These are phyloP conservation scores for Debaryomyces psychrophilus DNA, from an alignment of 1,139 yeast genomes.

Conservation along the genomic window DNA sequence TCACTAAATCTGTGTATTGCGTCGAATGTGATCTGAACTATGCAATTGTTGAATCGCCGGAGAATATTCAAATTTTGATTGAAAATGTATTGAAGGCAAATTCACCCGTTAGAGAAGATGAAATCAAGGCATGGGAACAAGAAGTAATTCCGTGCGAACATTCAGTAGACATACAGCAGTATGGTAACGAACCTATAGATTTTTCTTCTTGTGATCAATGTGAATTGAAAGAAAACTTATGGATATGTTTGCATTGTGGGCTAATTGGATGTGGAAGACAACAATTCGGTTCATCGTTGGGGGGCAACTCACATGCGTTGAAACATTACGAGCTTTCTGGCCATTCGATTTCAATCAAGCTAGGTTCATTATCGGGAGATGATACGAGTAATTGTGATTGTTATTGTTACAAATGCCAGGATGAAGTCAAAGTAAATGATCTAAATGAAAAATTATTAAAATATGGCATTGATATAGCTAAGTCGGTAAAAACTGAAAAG, in stretches of 20 bases:
- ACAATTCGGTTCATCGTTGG: constrained; percentile 84
- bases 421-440: constrained; percentile 78
- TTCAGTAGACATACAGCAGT: constrained; percentile 55
- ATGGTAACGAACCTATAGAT: constrained; percentile 28
- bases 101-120: constrained; percentile 68
- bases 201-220: constrained; percentile 62
- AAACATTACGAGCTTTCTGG: constrained; percentile 57
- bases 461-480: constrained; percentile 71
- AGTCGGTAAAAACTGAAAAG: constrained; percentile 72
- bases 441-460: constrained; percentile 52
- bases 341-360: constrained; percentile 85
- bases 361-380: constrained; percentile 82
- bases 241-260: constrained; percentile 94
- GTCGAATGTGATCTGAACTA: constrained; percentile 28
- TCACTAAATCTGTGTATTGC: constrained; percentile 50
- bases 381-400: constrained; percentile 62
- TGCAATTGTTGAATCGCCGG: constrained; percentile 26
- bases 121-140: constrained; percentile 89
- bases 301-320: constrained; percentile 91
- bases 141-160: constrained; percentile 83
- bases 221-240: constrained; percentile 66
- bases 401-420: constrained; percentile 87
- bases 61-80: constrained; percentile 34
- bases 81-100: constrained; percentile 61
- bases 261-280: constrained; percentile 88